A percentile compares a stretch with the other conserved stretches of the same genome.
These are phyloP conservation scores for Raddia distichophylla DNA, from an alignment of 176 grass and related monocot genomes.

Conservation along the genomic window DNA sequence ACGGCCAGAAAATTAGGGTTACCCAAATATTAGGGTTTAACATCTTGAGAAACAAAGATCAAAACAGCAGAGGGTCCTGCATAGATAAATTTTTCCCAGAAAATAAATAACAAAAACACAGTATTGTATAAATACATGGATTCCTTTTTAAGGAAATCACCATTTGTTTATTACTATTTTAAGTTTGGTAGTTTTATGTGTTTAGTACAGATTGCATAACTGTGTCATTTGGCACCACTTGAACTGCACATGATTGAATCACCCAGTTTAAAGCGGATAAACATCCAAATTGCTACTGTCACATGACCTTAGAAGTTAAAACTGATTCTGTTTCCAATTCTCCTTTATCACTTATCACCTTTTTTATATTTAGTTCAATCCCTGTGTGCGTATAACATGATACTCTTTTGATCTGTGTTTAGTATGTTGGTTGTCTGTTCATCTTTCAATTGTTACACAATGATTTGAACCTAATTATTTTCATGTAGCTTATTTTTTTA, in stretches of 20 bases:
- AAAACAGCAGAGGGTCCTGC: not conserved
- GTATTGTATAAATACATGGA: not conserved
- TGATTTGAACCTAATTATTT: too few relatives aligned
- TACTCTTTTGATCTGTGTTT: not conserved
- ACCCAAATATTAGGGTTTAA: too few relatives aligned
- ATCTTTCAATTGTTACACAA: too few relatives aligned
- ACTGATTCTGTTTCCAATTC: not conserved
- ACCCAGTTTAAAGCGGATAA: slow-evolving; percentile 8
- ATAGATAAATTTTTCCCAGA: not conserved
- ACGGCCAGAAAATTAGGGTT: too few relatives aligned
- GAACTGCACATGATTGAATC: not conserved
- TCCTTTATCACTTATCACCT: not conserved
- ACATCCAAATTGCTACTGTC: slow-evolving; percentile 22
- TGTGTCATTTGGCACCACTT: slow-evolving; percentile 5
- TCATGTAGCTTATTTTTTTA: too few relatives aligned
- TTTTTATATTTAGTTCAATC: slow-evolving; percentile 24
- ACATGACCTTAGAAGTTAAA: not conserved
- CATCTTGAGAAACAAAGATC: slow-evolving; percentile 4
- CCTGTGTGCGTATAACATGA: slow-evolving; percentile 20
- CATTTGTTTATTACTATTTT: slow-evolving; percentile 3
- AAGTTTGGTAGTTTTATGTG: not conserved
- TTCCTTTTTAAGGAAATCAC: not conserved
- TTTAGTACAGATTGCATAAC: not conserved
- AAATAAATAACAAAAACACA: not conserved
- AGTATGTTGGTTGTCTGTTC: too few relatives aligned